phyloP scores from a whole-genome alignment of 441 rosid species.

The Pelargonium exstipulatum region DNA sequence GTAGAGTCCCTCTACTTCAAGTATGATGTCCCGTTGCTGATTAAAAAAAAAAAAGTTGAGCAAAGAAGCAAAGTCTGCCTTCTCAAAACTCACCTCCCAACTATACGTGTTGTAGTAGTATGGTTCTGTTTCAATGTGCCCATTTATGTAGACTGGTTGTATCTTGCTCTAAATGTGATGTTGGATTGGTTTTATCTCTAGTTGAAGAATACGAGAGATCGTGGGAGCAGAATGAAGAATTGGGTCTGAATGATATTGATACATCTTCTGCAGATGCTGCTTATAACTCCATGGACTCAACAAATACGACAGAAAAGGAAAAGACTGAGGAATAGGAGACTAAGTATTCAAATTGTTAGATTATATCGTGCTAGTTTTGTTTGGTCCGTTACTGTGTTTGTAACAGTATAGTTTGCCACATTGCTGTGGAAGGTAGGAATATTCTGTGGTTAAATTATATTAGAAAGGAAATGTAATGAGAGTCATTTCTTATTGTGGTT shows the following conservation, averaged over 20 bases:
- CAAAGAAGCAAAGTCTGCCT: neutral
- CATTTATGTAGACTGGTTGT: neutral
- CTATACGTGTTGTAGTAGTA: neutral
- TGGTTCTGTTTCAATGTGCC: neutral
- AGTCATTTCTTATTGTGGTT: no score
- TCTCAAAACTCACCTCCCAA: no score
- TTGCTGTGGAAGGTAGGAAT: no score
- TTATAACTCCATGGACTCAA: conserved; percentile 27
- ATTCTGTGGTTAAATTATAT: no score
- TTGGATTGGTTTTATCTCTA: conserved; percentile 21
- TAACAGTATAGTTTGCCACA: neutral
- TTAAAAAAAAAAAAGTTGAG: no score
- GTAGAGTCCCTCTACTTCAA: no score
- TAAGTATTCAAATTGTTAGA: neutral
- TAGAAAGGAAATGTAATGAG: no score
- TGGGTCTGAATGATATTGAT: conserved; percentile 86
- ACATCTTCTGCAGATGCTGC: conserved; percentile 85
- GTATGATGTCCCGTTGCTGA: no score
- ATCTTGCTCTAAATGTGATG: neutral
- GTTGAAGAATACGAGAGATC: conserved; percentile 83
- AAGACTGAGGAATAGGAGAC: neutral
- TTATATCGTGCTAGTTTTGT: neutral
- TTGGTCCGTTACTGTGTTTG: neutral
- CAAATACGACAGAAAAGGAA: neutral
- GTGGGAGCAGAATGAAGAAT: conserved; percentile 93